Conservation (phyloP, 306 rosid species). For the Cicer pinnatifidum region DNA sequence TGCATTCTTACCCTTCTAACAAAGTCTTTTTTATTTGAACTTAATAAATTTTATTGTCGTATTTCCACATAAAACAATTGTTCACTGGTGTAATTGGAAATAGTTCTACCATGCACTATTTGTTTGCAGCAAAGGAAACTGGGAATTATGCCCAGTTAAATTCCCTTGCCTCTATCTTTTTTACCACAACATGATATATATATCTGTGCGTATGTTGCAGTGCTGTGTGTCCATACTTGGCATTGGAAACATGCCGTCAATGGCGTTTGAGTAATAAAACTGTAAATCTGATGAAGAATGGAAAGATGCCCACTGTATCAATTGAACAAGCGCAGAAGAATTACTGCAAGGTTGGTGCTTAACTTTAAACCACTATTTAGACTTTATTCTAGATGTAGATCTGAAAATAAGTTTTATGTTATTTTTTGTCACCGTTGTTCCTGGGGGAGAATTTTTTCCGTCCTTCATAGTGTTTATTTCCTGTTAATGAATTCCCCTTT, state of each 20-base stretch:
- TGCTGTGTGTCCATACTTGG: conserved; percentile 96
- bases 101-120: conserved; percentile 28
- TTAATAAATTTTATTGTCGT: conserved; percentile 33
- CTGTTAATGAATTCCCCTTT: conserved; percentile 19
- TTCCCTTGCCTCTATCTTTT: conserved; percentile 15
- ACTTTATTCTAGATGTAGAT: neutral
- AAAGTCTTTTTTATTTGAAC: conserved; percentile 38
- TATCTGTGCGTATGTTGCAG: conserved; percentile 52
- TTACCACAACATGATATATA: conserved; percentile 30
- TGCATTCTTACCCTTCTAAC: conserved; percentile 32
- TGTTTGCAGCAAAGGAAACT: conserved; percentile 37
- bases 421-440: neutral
- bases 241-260: conserved; percentile 96
- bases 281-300: conserved; percentile 93
- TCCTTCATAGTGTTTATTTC: neutral
- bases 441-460: conserved; percentile 5
- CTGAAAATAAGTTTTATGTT: neutral
- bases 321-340: conserved; percentile 99
- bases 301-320: conserved; percentile 97
- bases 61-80: conserved; percentile 12
- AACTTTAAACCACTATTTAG: conserved; percentile 16
- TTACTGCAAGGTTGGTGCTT: conserved; percentile 75
- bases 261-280: conserved; percentile 98
- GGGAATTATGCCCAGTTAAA: conserved; percentile 2
- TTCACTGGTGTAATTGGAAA: conserved; percentile 36